Evolutionary conservation across 2,329 filamentous ascomycete genomes (phyloP).

Genomic region (Lasiodiplodia hormozganensis): DNA sequence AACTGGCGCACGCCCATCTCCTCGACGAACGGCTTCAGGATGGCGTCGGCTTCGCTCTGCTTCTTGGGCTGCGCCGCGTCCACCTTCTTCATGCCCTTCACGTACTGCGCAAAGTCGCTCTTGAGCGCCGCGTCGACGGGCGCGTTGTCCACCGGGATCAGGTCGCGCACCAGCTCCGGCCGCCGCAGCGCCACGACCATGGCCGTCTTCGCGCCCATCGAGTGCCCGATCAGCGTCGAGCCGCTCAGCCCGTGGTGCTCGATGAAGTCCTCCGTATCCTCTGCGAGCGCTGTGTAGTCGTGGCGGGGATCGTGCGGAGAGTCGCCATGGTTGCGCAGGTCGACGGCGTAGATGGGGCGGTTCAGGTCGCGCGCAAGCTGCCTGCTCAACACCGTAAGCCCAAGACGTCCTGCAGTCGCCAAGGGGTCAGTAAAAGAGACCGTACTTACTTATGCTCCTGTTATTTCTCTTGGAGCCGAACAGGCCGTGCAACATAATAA

Average conservation of each 20-base stretch:
- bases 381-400: conserved; percentile 54
- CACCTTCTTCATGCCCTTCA: conserved; percentile 83
- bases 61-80: conserved; percentile 71
- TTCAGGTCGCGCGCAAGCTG: conserved; percentile 80
- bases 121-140: conserved; percentile 80
- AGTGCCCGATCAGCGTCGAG: conserved; percentile 86
- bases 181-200: conserved; percentile 83
- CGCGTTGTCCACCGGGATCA: conserved; percentile 91
- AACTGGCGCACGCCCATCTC: conserved; percentile 85
- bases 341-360: conserved; percentile 82
- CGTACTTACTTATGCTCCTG: conserved; percentile 90
- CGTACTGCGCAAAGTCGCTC: conserved; percentile 78
- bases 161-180: conserved; percentile 70
- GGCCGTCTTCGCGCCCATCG: conserved; percentile 94
- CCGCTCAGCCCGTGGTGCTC: conserved; percentile 71
- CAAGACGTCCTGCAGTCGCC: neutral
- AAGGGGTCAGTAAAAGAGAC: conserved; percentile 2
- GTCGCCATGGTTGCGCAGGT: conserved; percentile 91
- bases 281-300: conserved; percentile 82
- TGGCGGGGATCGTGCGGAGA: conserved; percentile 79
- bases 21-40: conserved; percentile 65
- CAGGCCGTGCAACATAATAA: conserved; percentile 89
- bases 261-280: conserved; percentile 83
- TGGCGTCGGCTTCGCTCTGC: conserved; percentile 79
- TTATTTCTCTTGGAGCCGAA: conserved; percentile 98